Conservation (phyloP, 2,329 filamentous ascomycete genomes). For the Trichophyton rubrum region DNA sequence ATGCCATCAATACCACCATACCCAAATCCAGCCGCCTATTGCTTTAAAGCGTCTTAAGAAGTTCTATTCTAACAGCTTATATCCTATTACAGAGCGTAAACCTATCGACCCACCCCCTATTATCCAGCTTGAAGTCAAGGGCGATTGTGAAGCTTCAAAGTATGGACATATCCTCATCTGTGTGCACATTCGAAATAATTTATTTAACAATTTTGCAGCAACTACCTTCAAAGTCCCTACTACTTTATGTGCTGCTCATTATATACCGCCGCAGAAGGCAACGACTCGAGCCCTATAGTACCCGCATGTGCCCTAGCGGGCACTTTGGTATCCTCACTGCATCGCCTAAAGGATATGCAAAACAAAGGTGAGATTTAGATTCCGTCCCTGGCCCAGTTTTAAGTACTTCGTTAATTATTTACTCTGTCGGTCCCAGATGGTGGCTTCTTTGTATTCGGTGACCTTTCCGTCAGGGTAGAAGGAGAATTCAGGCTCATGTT, state of each 20-base stretch:
- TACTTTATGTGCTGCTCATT: conserved; percentile 50
- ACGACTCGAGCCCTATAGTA: conserved; percentile 28
- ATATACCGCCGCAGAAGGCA: conserved; percentile 38
- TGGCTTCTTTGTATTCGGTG: conserved; percentile 83
- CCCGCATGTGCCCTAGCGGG: conserved; percentile 51
- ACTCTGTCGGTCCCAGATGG: conserved; percentile 43
- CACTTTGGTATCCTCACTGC: conserved; percentile 65
- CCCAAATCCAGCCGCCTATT: background rate
- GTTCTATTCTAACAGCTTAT: background rate
- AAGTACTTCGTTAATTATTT: background rate
- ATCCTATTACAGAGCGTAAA: conserved; percentile 53
- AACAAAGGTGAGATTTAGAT: conserved; percentile 42
- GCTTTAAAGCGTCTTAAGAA: background rate
- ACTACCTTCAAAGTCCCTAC: conserved; percentile 53
- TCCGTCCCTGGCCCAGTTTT: background rate
- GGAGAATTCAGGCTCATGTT: conserved; percentile 65
- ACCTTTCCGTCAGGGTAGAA: conserved; percentile 64
- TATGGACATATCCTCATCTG: conserved; percentile 29
- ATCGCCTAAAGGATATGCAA: conserved; percentile 65
- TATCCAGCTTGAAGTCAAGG: conserved; percentile 52
- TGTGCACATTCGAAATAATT: background rate
- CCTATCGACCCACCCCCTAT: conserved; percentile 77
- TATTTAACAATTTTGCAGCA: conserved; percentile 27
- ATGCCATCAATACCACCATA: background rate
- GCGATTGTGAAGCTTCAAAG: conserved; percentile 44